Evolutionary conservation across 2,329 filamentous ascomycete genomes (phyloP), one percentile per base, ranked within the genome.

Genomic region (Cryphonectria nitschkei): DNA sequence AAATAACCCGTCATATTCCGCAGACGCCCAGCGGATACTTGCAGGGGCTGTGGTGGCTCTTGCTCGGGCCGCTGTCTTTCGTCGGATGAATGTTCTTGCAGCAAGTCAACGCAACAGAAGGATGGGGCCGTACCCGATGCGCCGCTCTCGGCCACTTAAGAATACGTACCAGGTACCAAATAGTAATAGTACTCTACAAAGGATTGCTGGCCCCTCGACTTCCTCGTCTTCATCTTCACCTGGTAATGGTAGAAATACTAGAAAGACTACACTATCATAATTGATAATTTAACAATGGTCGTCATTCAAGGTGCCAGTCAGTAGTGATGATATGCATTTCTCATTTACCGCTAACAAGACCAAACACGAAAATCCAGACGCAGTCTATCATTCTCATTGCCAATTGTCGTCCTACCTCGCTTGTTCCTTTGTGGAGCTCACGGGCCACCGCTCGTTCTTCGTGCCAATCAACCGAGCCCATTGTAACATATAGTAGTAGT

Each of bases 51-150:
- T 26, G 52, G 60, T 13, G 52, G 56, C 14, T 16, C 11, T 13
- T 29, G 52, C n/a, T 32, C 66, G 52, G 52, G 8, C 37, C 46
- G 56, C 65, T 34, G 54, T 58, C 62, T 60, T 29, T 37, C 37
- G 56, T 67, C 70, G 70, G 70, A 67, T 70, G 64, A 70, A 70
- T 29, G 63, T 69, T 71, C 62, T 71, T 39, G 69, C 66, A 68
- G 32, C 41, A 29, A 62, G 37, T 9, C 46, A 50, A 50, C 22
- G 19, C 26, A 26, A 2, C 8, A n/a, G 46, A 6, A 16, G n/a
- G 26, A 5, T 19, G 29, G 26, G 13, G 29, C 54, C 54, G 32
- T 19, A 58, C 13, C 61, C 61, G 41, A 37, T 16, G 37, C 2
- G 61, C 26, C 37, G 61, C 41, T 39, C 22, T 43, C 37, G 61